Base-by-base conservation (phyloP, 2,329 filamentous ascomycete genomes). In the Coniochaeta sp. region DNA sequence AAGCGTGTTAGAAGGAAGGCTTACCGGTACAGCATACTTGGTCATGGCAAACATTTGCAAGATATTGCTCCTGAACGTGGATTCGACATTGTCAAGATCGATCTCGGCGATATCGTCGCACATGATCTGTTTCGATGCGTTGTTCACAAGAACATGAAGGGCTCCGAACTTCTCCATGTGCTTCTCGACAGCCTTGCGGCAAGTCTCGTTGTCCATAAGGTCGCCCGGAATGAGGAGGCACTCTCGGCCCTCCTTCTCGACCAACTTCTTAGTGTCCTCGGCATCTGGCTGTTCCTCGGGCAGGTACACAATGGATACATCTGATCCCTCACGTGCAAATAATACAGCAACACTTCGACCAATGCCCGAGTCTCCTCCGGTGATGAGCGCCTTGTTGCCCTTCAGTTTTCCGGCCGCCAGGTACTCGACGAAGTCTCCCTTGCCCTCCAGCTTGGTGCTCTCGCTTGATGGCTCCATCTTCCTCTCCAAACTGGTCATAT, bases 21-120 rank as follows among this genome's bases (percentile, higher is more conserved):
- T 52, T 52, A 52, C 47, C 6, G 78, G 77, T 8, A 86, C 68
- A 0, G 81, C 75, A 62, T 77, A 85, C 67, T 86, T 86, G 6
- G 80, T 80, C 62, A 86, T 73, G n/a, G 81, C 81, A 66, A 86
- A 82, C 74, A 85, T 84, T 59, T 80, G 77, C 9, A 84, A 65
- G 34, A 86, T 80, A 62, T 86, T 86, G 62, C 76, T 79, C 52
- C 77, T 77, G 74, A 86, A 87, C 0, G 79, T 81, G 64, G 77
- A 80, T 63, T 84, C 79, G 0, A 85, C 80, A 0, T 77, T 71
- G 16, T 81, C 76, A 0, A 86, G 74, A 66, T 84, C 76, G 31
- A 83, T 84, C 1, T 85, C 75, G 36, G 74, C 72, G 22, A 85
- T 77, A 34, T 84, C 76, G 6, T 77, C 68, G 67, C 77, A 82